phyloP scores from a whole-genome alignment of 345 rosid species.

The Citrus cavaleriei region DNA sequence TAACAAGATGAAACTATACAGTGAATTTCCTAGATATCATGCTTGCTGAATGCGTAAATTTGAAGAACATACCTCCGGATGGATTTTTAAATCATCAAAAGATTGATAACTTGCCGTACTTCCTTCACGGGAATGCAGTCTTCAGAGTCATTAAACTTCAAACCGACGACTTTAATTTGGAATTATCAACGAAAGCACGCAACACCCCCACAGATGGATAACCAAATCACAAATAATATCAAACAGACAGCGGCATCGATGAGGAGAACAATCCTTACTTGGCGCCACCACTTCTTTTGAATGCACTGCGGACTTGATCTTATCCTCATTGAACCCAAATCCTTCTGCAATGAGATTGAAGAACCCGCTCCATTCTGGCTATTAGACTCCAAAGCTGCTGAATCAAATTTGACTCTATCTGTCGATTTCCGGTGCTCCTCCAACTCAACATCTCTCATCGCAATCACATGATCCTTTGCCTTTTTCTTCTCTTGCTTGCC shows the following conservation, averaged over 20 bases:
- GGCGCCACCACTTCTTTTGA: slow-evolving; percentile 69
- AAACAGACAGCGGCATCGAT: slow-evolving; percentile 73
- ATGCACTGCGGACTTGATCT: slow-evolving; percentile 52
- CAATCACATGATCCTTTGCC: slow-evolving; percentile 57
- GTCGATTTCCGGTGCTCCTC: slow-evolving; percentile 58
- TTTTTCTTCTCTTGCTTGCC: slow-evolving; percentile 70
- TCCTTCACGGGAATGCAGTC: neutral
- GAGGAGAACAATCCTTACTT: slow-evolving; percentile 68
- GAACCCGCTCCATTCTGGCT: slow-evolving; percentile 39
- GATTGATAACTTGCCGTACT: neutral
- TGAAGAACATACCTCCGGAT: slow-evolving; percentile 2
- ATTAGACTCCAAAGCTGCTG: slow-evolving; percentile 30
- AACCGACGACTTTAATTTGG: neutral
- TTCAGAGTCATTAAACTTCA: neutral
- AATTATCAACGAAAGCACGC: slow-evolving; percentile 36
- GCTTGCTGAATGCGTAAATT: neutral
- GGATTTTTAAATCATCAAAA: neutral
- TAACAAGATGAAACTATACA: slow-evolving; percentile 14
- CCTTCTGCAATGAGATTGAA: slow-evolving; percentile 51
- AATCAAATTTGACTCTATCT: slow-evolving; percentile 47
- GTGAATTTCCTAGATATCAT: neutral
- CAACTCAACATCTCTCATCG: slow-evolving; percentile 57
- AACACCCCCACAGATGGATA: slow-evolving; percentile 56
- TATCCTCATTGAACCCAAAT: slow-evolving; percentile 54
- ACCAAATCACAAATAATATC: slow-evolving; percentile 62